phyloP scores from a whole-genome alignment of 1,139 yeast species.

The Suhomyces bokatorum region DNA sequence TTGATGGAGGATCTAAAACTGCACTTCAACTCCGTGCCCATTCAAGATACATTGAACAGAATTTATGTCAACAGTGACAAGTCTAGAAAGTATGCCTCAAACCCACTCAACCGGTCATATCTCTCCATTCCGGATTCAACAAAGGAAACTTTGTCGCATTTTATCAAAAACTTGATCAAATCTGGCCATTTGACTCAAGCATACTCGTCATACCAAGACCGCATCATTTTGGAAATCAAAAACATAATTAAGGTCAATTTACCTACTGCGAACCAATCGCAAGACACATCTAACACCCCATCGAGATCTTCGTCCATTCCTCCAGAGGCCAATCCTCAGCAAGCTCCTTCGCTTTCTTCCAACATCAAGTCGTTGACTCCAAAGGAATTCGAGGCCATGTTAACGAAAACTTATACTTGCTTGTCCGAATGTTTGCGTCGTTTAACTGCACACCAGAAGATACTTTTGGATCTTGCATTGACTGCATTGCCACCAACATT shows the following conservation, averaged over 20 bases:
- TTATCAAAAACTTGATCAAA: constrained; percentile 56
- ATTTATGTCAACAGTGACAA: constrained; percentile 35
- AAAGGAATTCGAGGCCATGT: constrained; percentile 71
- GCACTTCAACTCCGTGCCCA: constrained; percentile 54
- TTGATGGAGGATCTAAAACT: constrained; percentile 60
- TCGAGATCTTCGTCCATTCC: constrained; percentile 36
- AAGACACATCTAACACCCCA: constrained; percentile 26
- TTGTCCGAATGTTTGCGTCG: constrained; percentile 74
- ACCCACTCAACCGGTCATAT: constrained; percentile 30
- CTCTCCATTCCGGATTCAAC: constrained; percentile 34
- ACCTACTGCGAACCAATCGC: constrained; percentile 36
- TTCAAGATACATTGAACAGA: constrained; percentile 54
- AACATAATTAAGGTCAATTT: constrained; percentile 64
- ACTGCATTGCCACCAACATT: constrained; percentile 44
- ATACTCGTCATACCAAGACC: constrained; percentile 65
- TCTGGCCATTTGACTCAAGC: constrained; percentile 68
- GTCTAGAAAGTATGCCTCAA: constrained; percentile 21
- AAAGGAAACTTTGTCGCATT: constrained; percentile 42
- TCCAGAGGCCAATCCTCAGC: constrained; percentile 18
- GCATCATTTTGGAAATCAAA: constrained; percentile 68
- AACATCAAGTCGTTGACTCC: constrained; percentile 66
- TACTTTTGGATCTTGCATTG: constrained; percentile 71
- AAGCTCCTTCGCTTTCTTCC: constrained; percentile 42
- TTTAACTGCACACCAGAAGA: constrained; percentile 74
- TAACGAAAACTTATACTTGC: constrained; percentile 59